Conservation (phyloP, 805 yeast genomes). For the Sugiyamaella valdiviana region DNA sequence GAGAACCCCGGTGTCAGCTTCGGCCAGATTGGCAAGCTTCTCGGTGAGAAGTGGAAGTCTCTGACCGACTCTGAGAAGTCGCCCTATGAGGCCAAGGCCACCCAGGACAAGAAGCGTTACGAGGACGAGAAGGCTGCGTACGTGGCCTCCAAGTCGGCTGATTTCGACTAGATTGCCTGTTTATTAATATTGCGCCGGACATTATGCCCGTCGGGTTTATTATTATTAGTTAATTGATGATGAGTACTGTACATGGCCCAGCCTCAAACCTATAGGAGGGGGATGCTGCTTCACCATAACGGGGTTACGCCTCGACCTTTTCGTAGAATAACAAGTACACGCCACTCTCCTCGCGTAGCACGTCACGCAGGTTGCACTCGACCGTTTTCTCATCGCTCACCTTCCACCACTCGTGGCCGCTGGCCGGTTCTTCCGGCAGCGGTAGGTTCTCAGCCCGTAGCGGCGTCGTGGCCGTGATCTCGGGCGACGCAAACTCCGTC, state of each 20-base stretch:
- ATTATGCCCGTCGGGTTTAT: constrained; percentile 4
- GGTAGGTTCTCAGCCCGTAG: neutral
- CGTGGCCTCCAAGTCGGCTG: constrained; percentile 38
- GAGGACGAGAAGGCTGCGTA: constrained; percentile 87
- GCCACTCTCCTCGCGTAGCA: constrained; percentile 63
- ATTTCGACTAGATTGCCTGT: constrained; percentile 17
- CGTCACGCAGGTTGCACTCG: constrained; percentile 53
- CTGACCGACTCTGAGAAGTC: constrained; percentile 72
- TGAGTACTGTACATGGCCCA: constrained; percentile 10
- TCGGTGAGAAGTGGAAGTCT: constrained; percentile 97
- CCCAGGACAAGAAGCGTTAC: constrained; percentile 94
- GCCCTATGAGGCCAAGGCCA: constrained; percentile 92
- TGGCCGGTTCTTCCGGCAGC: constrained; percentile 39
- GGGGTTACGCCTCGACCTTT: no score
- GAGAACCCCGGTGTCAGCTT: constrained; percentile 95
- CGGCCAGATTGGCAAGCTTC: constrained; percentile 86
- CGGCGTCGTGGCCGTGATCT: constrained; percentile 4
- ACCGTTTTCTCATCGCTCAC: constrained; percentile 69
- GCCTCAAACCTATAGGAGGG: no score
- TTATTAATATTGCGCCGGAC: constrained; percentile 6
- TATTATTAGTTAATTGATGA: constrained; percentile 7
- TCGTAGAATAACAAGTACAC: constrained; percentile 86
- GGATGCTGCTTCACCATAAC: no score
- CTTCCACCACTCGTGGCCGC: constrained; percentile 52
- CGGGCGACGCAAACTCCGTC: constrained; percentile 8